Base-by-base conservation (phyloP, 73 alveolate species). In the Stentor coeruleus region DNA sequence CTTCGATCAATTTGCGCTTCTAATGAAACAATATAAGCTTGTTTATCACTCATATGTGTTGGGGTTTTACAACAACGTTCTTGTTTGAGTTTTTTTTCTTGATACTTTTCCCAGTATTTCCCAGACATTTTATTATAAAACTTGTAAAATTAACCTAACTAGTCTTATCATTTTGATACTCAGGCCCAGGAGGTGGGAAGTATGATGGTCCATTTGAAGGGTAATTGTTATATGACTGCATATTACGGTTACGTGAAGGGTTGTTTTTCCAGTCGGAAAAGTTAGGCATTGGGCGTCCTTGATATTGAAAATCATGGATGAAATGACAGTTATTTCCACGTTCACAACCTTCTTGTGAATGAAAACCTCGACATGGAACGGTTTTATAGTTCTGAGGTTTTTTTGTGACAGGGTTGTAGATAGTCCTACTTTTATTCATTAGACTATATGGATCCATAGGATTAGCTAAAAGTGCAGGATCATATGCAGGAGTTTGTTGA, bases 51-150 rank as follows among this genome's bases (percentile, higher is more conserved):
- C 36, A 14, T 60, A 60, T 60, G 37, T 14, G 80, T 49, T 20
- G 66, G 66, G 20, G 66, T 49, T 49, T 49, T 49, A 20, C 66
- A 49, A n/a, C n/a, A n/a, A 11, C 66, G 6, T 49, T 49, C 66
- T 11, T 6, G 66, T 49, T 49, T 49, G 20, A 49, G 66, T 49
- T 20, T 49, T 49, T 49, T 49, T 49, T 49, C 66, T 49, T 49
- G 66, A 20, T 49, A 49, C 20, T 49, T 49, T 49, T 49, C 66
- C 66, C 66, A 49, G 66, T 49, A 49, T 49, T 49, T 49, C 66
- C 66, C 66, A 20, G 66, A 49, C 66, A 49, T 49, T n/a, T n/a
- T n/a, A n/a, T n/a, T n/a, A n/a, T n/a, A n/a, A n/a, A n/a, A n/a
- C n/a, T n/a, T n/a, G n/a, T n/a, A n/a, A n/a, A n/a, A n/a, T n/a